Conservation (phyloP, 805 yeast species). For the Wickerhamiella australiensis region DNA sequence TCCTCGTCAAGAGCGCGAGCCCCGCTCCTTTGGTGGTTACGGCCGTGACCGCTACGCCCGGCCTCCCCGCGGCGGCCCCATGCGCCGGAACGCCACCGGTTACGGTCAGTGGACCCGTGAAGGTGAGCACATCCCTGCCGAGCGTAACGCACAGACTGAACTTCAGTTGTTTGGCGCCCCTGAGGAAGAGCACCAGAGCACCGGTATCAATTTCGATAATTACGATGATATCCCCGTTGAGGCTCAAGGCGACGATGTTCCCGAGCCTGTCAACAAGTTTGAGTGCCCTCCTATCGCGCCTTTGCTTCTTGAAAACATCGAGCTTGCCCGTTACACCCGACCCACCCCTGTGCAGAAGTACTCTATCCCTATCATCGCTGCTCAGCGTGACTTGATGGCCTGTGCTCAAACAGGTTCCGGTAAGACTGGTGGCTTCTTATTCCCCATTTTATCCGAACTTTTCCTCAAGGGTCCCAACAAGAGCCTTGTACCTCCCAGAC, state of each 20-base stretch:
- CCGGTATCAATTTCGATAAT: conserved; percentile 97
- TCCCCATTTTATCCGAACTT: conserved; percentile 91
- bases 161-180: conserved; percentile 69
- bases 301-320: conserved; percentile 75
- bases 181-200: conserved; percentile 68
- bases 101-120: conserved; percentile 22
- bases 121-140: conserved; percentile 23
- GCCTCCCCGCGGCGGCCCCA: conserved; percentile 25
- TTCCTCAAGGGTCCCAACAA: conserved; percentile 71
- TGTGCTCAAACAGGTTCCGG: conserved; percentile 99
- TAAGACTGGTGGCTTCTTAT: conserved; percentile 98
- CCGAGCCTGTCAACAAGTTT: conserved; percentile 81
- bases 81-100: conserved; percentile 25
- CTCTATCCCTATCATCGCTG: conserved; percentile 83
- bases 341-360: conserved; percentile 97
- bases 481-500: conserved; percentile 30
- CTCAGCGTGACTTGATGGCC: conserved; percentile 87
- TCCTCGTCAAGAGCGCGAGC: conserved; percentile 21
- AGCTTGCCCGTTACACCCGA: conserved; percentile 76
- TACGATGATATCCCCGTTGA: conserved; percentile 98
- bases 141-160: conserved; percentile 41
- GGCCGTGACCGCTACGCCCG: conserved; percentile 24
- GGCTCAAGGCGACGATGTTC: conserved; percentile 89
- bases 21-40: conserved; percentile 18
- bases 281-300: conserved; percentile 85